Conservation (phyloP, 305 asterid species). For the Fraxinus platypoda region DNA sequence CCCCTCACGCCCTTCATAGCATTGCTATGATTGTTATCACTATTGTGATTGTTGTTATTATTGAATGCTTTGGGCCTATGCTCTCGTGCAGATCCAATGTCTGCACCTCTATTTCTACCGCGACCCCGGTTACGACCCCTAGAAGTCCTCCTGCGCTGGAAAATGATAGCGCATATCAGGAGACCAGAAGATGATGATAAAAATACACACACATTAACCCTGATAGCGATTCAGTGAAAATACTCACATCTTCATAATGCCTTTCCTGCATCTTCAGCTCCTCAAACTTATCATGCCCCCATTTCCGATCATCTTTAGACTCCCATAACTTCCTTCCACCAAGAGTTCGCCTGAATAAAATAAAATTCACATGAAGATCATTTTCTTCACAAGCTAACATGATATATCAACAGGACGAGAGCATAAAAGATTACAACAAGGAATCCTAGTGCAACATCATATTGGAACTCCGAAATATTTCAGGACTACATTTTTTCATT, state of each 20-base stretch:
- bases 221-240: conserved; percentile 21
- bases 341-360: conserved; percentile 61
- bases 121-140: conserved; percentile 80
- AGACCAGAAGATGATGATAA: conserved; percentile 13
- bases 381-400: background rate
- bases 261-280: conserved; percentile 72
- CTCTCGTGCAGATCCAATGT: conserved; percentile 53
- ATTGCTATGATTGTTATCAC: conserved; percentile 46
- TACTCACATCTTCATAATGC: conserved; percentile 64
- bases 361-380: conserved; percentile 1
- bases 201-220: background rate
- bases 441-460: background rate
- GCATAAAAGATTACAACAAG: background rate
- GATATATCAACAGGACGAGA: background rate
- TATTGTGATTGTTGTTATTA: conserved; percentile 41
- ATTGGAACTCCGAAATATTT: background rate
- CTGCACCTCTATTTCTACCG: conserved; percentile 62
- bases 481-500: background rate
- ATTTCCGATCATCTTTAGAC: conserved; percentile 86
- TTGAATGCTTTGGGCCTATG: conserved; percentile 49
- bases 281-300: conserved; percentile 99
- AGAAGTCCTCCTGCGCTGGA: conserved; percentile 71
- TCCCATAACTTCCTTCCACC: conserved; percentile 94
- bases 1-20: conserved; percentile 71
- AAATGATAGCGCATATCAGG: conserved; percentile 23